Percentiles rank a stretch among this genome's conserved stretches.
These are phyloP conservation scores for Bisporella sp. DNA, from an alignment of 2,329 filamentous ascomycete genomes.

Conservation along the genomic window DNA sequence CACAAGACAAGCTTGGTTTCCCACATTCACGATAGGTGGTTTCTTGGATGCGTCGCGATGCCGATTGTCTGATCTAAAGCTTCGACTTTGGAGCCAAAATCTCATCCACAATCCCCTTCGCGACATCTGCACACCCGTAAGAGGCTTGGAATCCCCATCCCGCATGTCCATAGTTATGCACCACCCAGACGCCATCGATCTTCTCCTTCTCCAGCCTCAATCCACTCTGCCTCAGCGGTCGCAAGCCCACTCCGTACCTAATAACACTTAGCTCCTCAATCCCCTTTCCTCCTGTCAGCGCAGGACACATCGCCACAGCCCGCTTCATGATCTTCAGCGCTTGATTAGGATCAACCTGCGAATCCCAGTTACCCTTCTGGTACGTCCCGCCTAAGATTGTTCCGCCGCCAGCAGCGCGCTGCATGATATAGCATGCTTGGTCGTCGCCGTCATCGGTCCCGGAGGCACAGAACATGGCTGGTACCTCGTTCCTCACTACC, in stretches of 20 bases:
- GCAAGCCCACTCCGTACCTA: slow-evolving; percentile 59
- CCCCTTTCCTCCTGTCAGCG: slow-evolving; percentile 47
- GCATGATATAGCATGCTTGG: slow-evolving; percentile 62
- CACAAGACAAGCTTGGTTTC: too few species aligned
- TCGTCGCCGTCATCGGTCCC: slow-evolving; percentile 59
- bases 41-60: too few species aligned
- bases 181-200: slow-evolving; percentile 45
- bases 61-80: slow-evolving; percentile 6
- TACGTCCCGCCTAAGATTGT: slow-evolving; percentile 62
- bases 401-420: slow-evolving; percentile 57
- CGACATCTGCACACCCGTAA: slow-evolving; percentile 64
- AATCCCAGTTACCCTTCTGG: slow-evolving; percentile 58
- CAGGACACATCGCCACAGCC: slow-evolving; percentile 48
- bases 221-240: slow-evolving; percentile 54
- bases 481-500: slow-evolving; percentile 54
- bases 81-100: slow-evolving; percentile 14
- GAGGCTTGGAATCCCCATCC: slow-evolving; percentile 56
- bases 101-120: slow-evolving; percentile 60
- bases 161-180: slow-evolving; percentile 57
- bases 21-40: too few species aligned
- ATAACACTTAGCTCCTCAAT: slow-evolving; percentile 58
- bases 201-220: slow-evolving; percentile 56
- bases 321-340: slow-evolving; percentile 63
- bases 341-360: slow-evolving; percentile 53
- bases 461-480: slow-evolving; percentile 47